A percentile compares a stretch with the other conserved stretches of the same genome.
phyloP scores from a whole-genome alignment of 306 rosid genomes.

The Prunus mongolica region DNA sequence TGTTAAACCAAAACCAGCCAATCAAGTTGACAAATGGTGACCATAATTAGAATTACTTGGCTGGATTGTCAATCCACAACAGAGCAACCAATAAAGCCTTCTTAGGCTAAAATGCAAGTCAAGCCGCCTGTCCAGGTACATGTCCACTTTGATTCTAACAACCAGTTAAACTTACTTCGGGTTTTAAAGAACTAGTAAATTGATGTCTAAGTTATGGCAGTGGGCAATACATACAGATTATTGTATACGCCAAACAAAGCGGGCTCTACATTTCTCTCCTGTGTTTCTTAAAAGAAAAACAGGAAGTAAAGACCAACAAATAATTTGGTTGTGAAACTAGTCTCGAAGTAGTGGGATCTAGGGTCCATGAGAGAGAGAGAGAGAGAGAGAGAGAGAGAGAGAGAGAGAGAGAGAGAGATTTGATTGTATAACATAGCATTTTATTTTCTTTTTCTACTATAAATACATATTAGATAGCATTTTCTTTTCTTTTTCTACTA shows the following conservation, averaged over 20 bases:
- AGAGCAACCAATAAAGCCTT: background rate
- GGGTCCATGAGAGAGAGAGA: too few relatives aligned
- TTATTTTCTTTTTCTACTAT: background rate
- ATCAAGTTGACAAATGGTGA: too few relatives aligned
- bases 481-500: background rate
- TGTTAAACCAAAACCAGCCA: background rate
- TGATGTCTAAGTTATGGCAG: background rate
- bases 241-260: background rate
- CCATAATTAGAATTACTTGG: background rate
- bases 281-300: too few relatives aligned
- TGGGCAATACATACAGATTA: background rate
- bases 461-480: background rate
- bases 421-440: background rate
- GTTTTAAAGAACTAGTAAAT: too few relatives aligned
- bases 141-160: background rate
- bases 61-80: background rate
- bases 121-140: background rate
- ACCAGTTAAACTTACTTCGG: background rate
- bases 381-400: background rate
- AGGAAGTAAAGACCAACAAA: too few relatives aligned
- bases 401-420: background rate
- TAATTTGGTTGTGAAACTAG: too few relatives aligned
- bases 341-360: too few relatives aligned
- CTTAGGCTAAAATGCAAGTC: constrained; percentile 1
- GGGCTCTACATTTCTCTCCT: too few relatives aligned